These are phyloP conservation scores for Parmelia sp. DNA, from an alignment of 495 filamentous ascomycete genomes.

Conservation along the genomic window DNA sequence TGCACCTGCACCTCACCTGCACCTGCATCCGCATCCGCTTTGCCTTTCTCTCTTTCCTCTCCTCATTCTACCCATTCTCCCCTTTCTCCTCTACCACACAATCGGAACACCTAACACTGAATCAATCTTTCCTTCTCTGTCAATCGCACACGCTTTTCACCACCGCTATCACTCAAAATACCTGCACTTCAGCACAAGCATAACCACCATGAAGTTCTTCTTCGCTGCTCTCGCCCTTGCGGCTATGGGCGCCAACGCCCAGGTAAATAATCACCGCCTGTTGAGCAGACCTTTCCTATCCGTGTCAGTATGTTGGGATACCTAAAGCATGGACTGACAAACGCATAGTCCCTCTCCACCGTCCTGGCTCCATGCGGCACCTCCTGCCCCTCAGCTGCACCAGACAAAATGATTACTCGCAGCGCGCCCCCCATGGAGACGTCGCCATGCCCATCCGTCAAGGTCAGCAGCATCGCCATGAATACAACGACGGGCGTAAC, in stretches of 20 bases:
- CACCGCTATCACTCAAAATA: background rate
- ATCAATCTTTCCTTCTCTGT: conserved; percentile 11
- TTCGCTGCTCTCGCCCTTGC: conserved; percentile 18
- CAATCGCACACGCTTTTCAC: conserved; percentile 13
- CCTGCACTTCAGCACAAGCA: background rate
- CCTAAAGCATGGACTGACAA: background rate
- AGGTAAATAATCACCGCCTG: conserved; percentile 6
- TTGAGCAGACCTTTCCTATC: conserved; percentile 10
- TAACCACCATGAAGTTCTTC: conserved; percentile 21
- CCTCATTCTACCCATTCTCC: background rate
- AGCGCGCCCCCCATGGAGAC: conserved; percentile 18
- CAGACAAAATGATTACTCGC: conserved; percentile 25
- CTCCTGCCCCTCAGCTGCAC: conserved; percentile 23
- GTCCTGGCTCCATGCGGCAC: conserved; percentile 26
- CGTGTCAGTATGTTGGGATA: background rate
- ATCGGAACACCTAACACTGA: background rate
- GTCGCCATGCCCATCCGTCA: conserved; percentile 26
- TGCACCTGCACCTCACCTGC: conserved; percentile 8
- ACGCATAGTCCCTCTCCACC: conserved; percentile 9
- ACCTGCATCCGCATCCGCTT: conserved; percentile 17
- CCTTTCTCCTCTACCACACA: conserved; percentile 1
- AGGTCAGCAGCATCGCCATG: conserved; percentile 22
- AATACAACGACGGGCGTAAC: conserved; percentile 17
- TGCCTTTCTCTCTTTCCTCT: conserved; percentile 3
- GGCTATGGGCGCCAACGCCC: conserved; percentile 18